Conservation (phyloP, 805 yeast species). For the Schwanniomyces vanrijiae region DNA sequence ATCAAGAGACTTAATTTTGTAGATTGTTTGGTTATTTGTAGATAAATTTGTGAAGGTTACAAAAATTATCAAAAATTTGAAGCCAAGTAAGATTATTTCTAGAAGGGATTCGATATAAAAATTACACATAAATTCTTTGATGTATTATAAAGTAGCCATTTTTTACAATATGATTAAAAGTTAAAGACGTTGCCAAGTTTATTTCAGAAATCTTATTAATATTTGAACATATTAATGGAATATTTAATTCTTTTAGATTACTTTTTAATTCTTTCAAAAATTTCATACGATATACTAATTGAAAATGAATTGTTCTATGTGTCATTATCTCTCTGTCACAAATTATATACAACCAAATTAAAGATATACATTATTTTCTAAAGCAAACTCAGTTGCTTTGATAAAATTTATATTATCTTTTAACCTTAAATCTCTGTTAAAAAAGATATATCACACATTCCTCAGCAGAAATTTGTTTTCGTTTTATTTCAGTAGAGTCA, state of each 20-base stretch:
- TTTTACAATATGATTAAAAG: no score
- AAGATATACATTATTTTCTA: conserved; percentile 25
- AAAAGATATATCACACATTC: conserved; percentile 44
- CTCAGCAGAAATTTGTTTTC: conserved; percentile 8
- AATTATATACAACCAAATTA: conserved; percentile 42
- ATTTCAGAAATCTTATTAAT: conserved; percentile 35
- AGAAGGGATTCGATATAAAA: no score
- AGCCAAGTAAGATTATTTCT: no score
- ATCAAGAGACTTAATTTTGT: no score
- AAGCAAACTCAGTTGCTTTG: conserved; percentile 33
- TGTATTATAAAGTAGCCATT: no score
- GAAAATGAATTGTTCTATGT: conserved; percentile 45
- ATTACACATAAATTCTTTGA: no score
- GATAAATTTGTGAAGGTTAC: no score
- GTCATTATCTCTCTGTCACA: conserved; percentile 40
- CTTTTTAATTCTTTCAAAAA: conserved; percentile 28
- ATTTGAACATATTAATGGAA: conserved; percentile 40
- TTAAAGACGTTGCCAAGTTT: conserved; percentile 14
- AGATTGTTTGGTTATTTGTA: no score
- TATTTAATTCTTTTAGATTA: conserved; percentile 29
- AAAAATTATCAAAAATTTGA: no score
- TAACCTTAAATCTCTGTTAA: conserved; percentile 46
- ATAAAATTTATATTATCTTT: conserved; percentile 44
- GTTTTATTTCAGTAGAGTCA: conserved; percentile 7
- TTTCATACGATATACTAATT: conserved; percentile 37